Base-by-base conservation (phyloP, 2,329 filamentous ascomycete species). In the Alternaria ethzedia region DNA sequence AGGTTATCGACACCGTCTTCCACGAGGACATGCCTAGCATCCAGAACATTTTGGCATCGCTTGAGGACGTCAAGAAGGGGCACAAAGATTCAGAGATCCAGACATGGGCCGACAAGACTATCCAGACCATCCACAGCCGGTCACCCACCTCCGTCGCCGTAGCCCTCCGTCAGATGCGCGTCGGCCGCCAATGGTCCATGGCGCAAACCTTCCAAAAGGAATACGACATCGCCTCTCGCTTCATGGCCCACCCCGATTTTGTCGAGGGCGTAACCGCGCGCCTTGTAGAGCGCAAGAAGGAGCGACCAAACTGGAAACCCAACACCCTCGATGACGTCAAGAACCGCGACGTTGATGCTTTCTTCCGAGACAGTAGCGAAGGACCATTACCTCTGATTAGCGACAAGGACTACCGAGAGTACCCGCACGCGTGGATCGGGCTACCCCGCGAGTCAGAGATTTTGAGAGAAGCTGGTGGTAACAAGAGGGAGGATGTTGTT, bases 171-270 rank as follows among this genome's bases (percentile, higher is more conserved):
- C 93, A 97, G 83, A 91, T 98, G 88, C 90, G 89, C 69, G 81
- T 91, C 52, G 93, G 92, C 64, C 82, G 83, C 70, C 77, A 84
- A 32, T 98, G 96, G 96, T 86, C 86, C 67, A 97, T 99, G 73
- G 83, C 87, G 15, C 87, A 97, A 81, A 90, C 95, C 1, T 99
- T 98, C 85, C 85, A 90, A 76, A 89, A 89, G 67, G 96, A 99
- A 83, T 88, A 96, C 81, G 86, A 91, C 75, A 93, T 99, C 63
- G 94, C 95, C 2, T 84, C 86, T 62, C 88, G 89, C 67, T 98
- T 99, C 84, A 98, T 99, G 95, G 86, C 86, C 60, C 91, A 96
- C 78, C 91, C 88, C 5, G 96, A 99, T 81, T 99, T 99, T 76
- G 89, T 89, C 46, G 93, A 97, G 82, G 96, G 96, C 57, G 95